Evolutionary conservation across 2,329 filamentous ascomycete species (phyloP), one percentile per base, ranked within the genome.

Genomic region (Dothiorella sarmentorum): DNA sequence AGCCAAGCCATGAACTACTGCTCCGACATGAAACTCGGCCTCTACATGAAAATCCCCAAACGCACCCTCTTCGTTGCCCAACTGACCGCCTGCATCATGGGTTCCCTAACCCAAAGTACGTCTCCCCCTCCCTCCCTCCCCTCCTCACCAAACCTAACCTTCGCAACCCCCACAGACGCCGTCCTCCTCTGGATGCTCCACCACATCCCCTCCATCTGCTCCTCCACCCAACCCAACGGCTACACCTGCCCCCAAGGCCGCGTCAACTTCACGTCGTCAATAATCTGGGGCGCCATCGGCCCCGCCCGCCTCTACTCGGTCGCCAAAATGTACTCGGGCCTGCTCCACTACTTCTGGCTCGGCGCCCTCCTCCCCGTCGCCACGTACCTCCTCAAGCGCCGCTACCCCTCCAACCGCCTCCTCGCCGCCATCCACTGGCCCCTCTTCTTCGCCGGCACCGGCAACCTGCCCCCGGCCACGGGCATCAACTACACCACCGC

Each of bases 221-320:
- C 20, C 3, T 37, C 7, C 4, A 27, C 43, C 38, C 47, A 63
- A 35, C 56, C 59, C 24, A 64, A 64, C 20, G 79, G 81, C 64
- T 88, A 87, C 64, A 84, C 82, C 2, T 88, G 85, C 61, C 84
- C 84, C 0, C 56, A 58, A 20, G 56, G 56, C 35, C 56, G 56
- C 10, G 83, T 86, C 37, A 87, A 87, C 68, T 88, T 86, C 66
- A 81, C 83, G 6, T 84, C 85, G 0, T 86, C 83, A 0, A 82
- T 88, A 27, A 87, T 87, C 63, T 88, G 85, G 85, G 85, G 85
- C 15, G 79, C 86, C 38, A 81, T 88, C 59, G 85, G 85, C 1
- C 85, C 80, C 0, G 69, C 70, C 1, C 72, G 79, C 13, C 70
- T 81, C 2, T 81, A 79, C 67, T 76, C 73, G 4, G 68, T 68